These are phyloP conservation scores for Leccinum broughii DNA, from an alignment of 768 basidiomycete species.

Conservation along the genomic window DNA sequence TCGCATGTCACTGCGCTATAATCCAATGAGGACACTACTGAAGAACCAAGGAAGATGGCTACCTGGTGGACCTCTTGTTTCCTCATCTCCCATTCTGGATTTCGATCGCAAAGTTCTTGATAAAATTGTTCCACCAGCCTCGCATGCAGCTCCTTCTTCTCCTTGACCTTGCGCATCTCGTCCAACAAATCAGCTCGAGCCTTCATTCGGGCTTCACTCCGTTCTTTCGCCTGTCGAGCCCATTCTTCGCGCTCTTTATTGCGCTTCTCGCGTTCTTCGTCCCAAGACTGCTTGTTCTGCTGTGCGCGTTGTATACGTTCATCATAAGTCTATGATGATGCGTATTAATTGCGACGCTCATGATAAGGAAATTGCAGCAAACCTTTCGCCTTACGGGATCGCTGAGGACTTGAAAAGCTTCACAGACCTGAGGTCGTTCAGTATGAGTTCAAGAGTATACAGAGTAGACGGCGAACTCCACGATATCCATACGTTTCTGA, in stretches of 20 bases:
- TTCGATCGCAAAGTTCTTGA: constrained; percentile 51
- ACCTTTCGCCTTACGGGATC: constrained; percentile 59
- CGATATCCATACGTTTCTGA: constrained; percentile 52
- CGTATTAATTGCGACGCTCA: background rate
- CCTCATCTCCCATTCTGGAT: constrained; percentile 64
- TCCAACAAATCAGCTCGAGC: constrained; percentile 39
- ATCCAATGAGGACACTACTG: constrained; percentile 9
- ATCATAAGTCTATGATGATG: constrained; percentile 46
- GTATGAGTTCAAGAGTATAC: constrained; percentile 13
- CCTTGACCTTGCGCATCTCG: constrained; percentile 41
- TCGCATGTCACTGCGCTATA: constrained; percentile 34
- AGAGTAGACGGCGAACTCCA: constrained; percentile 25
- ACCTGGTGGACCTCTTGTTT: constrained; percentile 54
- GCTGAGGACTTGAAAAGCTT: constrained; percentile 60
- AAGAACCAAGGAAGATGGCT: constrained; percentile 14
- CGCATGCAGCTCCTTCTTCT: constrained; percentile 40
- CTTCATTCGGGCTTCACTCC: constrained; percentile 51
- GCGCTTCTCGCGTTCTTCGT: constrained; percentile 42
- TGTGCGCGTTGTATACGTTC: constrained; percentile 36
- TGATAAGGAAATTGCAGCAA: constrained; percentile 12
- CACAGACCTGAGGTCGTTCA: constrained; percentile 49
- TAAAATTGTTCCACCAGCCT: constrained; percentile 55
- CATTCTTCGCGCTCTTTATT: constrained; percentile 55
- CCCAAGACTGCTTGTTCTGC: constrained; percentile 27
- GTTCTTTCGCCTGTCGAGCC: constrained; percentile 50